Conservation (phyloP, 306 rosid species). For the Luffa acutangula region DNA sequence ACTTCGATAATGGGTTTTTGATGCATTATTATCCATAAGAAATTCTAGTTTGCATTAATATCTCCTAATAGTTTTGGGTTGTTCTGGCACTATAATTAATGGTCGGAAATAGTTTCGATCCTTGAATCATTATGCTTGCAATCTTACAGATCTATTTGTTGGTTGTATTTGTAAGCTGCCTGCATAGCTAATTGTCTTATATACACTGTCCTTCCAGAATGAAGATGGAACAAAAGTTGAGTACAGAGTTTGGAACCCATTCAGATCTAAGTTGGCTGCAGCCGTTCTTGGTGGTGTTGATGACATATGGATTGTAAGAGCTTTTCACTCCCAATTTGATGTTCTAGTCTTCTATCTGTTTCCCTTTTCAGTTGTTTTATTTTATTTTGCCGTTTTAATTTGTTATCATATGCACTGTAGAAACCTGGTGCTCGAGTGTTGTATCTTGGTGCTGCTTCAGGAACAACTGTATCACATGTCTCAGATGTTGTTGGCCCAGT, state of each 20-base stretch:
- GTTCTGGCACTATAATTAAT: not conserved
- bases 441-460: slow-evolving; percentile 94
- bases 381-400: too few relatives aligned
- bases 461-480: slow-evolving; percentile 94
- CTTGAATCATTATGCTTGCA: not conserved
- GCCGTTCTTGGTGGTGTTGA: slow-evolving; percentile 93
- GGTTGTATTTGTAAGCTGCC: not conserved
- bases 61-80: not conserved
- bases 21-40: not conserved
- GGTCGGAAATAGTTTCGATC: not conserved
- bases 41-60: not conserved
- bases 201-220: slow-evolving; percentile 23
- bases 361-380: too few relatives aligned
- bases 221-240: slow-evolving; percentile 74
- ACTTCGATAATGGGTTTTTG: not conserved
- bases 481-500: slow-evolving; percentile 94
- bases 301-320: slow-evolving; percentile 4
- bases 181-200: not conserved
- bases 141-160: not conserved
- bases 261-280: slow-evolving; percentile 87
- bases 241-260: slow-evolving; percentile 89
- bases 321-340: not conserved
- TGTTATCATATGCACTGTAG: slow-evolving; percentile 9
- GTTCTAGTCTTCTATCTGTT: not conserved
- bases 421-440: slow-evolving; percentile 78